Evolutionary conservation across 371 early-diverging fungal species (phyloP).

Genomic region (Haplosporangium sp.): DNA sequence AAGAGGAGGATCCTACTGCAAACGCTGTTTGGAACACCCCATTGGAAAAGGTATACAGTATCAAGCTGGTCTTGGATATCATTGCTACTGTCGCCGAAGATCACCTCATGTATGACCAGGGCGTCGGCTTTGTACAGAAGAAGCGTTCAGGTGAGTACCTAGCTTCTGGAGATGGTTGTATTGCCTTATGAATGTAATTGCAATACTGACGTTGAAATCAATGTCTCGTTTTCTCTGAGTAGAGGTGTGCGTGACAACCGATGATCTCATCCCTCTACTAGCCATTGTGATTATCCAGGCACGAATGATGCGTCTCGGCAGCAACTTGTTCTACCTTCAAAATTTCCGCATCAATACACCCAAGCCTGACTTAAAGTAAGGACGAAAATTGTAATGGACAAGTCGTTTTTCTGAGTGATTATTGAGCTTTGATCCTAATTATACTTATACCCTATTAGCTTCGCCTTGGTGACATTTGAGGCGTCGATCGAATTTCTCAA

Average conservation of each 20-base stretch:
- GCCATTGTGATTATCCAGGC: slow-evolving; percentile 66
- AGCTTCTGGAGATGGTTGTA: neutral
- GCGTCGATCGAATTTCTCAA: slow-evolving; percentile 66
- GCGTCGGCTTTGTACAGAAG: slow-evolving; percentile 37
- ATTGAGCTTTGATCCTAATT: neutral
- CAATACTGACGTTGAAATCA: too few species aligned
- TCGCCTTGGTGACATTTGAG: slow-evolving; percentile 66
- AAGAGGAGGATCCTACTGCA: slow-evolving; percentile 16
- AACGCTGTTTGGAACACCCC: slow-evolving; percentile 47
- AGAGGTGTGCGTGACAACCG: slow-evolving; percentile 65
- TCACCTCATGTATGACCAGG: slow-evolving; percentile 37
- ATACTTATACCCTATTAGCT: slow-evolving; percentile 30
- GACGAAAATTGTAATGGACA: neutral
- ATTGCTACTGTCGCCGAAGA: slow-evolving; percentile 46
- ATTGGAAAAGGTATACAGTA: slow-evolving; percentile 43
- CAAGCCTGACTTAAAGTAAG: slow-evolving; percentile 64
- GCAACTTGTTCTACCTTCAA: slow-evolving; percentile 68
- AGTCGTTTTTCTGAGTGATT: neutral
- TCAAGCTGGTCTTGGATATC: slow-evolving; percentile 42
- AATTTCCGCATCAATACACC: slow-evolving; percentile 62
- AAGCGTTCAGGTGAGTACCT: slow-evolving; percentile 38
- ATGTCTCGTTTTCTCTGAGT: neutral
- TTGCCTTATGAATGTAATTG: too few species aligned
- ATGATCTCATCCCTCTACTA: slow-evolving; percentile 72
- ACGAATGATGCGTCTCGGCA: slow-evolving; percentile 62